phyloP scores from a whole-genome alignment of 441 rosid genomes.

The Rhodomyrtus psidioides region DNA sequence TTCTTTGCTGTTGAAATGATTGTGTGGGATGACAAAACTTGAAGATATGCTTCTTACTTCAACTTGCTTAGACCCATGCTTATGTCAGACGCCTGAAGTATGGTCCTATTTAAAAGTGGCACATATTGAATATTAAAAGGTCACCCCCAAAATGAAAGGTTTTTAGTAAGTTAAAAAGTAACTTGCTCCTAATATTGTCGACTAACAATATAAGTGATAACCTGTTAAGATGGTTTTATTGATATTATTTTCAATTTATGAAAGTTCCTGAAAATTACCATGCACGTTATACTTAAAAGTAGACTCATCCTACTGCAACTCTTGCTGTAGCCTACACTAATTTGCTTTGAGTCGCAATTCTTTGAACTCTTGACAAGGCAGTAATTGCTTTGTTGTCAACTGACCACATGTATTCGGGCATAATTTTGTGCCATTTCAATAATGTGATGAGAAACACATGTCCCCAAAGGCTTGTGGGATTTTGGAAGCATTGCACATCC shows the following conservation, averaged over 20 bases:
- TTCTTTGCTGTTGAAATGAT: neutral
- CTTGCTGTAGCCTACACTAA: neutral
- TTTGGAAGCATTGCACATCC: neutral
- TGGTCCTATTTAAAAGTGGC: neutral
- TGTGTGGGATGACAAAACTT: neutral
- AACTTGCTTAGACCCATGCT: neutral
- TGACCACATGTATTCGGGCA: neutral
- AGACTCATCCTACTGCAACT: neutral
- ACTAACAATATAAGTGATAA: neutral
- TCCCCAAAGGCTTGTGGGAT: rapidly evolving
- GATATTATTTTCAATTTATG: too few relatives aligned
- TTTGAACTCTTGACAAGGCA: rapidly evolving
- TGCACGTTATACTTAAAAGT: neutral
- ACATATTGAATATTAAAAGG: neutral
- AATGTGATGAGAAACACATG: neutral
- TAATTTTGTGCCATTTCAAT: rapidly evolving
- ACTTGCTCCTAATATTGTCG: neutral
- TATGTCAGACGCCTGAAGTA: neutral
- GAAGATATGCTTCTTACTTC: neutral
- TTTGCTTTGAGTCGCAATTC: neutral
- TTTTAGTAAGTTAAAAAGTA: too few relatives aligned
- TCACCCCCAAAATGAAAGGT: neutral
- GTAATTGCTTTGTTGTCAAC: neutral
- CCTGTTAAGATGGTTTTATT: too few relatives aligned
- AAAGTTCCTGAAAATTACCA: neutral